phyloP scores from a whole-genome alignment of 208 protist genomes.

The Leishmania turanica region DNA sequence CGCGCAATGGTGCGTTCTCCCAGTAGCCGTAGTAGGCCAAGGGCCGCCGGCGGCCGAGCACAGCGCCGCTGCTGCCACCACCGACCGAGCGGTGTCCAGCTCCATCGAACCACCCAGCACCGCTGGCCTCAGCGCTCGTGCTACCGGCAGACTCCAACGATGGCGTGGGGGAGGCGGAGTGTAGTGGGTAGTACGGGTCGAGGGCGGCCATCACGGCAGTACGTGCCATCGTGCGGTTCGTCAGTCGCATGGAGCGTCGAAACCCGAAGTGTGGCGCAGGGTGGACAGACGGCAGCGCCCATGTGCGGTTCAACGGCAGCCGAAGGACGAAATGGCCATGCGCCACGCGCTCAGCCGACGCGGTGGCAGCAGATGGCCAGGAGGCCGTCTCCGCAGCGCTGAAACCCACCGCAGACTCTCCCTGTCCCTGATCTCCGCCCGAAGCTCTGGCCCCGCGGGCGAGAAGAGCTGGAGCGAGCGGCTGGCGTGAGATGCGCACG shows the following conservation, averaged over 20 bases:
- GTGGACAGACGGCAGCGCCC: conserved; percentile 35
- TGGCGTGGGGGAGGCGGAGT: not conserved
- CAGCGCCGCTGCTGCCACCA: not conserved
- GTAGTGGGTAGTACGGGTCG: conserved; percentile 12
- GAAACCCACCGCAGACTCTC: not conserved
- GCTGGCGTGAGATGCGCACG: conserved; percentile 32
- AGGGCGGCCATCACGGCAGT: conserved; percentile 54
- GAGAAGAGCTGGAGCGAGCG: not conserved
- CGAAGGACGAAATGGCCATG: conserved; percentile 58
- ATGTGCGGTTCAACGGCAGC: conserved; percentile 50
- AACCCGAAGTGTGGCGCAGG: conserved; percentile 74
- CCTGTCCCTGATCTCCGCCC: not conserved
- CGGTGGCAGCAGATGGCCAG: not conserved
- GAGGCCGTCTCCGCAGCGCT: not conserved
- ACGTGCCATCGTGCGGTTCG: conserved; percentile 33
- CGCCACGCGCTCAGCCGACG: conserved; percentile 7
- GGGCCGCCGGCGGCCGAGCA: not conserved
- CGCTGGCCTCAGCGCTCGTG: not conserved
- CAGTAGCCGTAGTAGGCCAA: conserved; percentile 68
- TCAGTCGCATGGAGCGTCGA: conserved; percentile 43
- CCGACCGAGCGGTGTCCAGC: not conserved
- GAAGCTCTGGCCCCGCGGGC: not conserved
- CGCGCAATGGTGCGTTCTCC: conserved; percentile 52
- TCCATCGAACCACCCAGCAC: conserved; percentile 10
- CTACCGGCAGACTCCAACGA: not conserved